Evolutionary conservation across 2,329 filamentous ascomycete genomes (phyloP).

Genomic region (Talaromyces sp.): DNA sequence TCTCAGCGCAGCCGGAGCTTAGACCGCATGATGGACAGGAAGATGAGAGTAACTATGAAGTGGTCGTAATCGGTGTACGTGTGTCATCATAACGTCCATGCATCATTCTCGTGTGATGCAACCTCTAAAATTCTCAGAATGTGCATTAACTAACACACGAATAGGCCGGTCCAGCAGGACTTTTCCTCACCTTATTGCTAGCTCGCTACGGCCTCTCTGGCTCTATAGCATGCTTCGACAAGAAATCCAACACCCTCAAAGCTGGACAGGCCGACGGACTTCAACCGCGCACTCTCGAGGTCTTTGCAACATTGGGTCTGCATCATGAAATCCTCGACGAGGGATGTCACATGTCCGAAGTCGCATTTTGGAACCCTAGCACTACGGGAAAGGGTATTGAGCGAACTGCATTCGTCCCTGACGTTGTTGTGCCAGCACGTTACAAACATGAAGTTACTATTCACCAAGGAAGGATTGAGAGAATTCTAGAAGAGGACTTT

Average conservation of each 20-base stretch:
- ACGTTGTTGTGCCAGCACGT: constrained; percentile 62
- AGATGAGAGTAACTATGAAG: constrained; percentile 39
- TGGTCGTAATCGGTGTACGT: constrained; percentile 39
- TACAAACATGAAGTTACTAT: constrained; percentile 68
- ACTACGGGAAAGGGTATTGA: constrained; percentile 53
- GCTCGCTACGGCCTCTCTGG: constrained; percentile 44
- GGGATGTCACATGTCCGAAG: constrained; percentile 50
- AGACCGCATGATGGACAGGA: constrained; percentile 10
- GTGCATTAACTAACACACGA: constrained; percentile 9
- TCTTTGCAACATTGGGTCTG: constrained; percentile 42
- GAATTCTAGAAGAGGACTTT: constrained; percentile 64
- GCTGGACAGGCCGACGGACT: constrained; percentile 44
- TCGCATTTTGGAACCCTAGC: constrained; percentile 66
- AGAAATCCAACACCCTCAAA: constrained; percentile 38
- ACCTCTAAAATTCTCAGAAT: neutral
- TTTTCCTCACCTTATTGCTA: constrained; percentile 42
- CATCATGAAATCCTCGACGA: constrained; percentile 39
- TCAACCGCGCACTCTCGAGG: constrained; percentile 43
- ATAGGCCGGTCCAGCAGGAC: constrained; percentile 42
- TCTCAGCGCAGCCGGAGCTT: constrained; percentile 24
- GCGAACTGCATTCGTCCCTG: constrained; percentile 53
- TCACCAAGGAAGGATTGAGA: constrained; percentile 69
- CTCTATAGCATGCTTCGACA: constrained; percentile 43
- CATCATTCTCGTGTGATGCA: neutral
- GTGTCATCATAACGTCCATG: rapidly evolving